phyloP scores from a whole-genome alignment of 257 asterid species.

The Leptodermis oblonga region DNA sequence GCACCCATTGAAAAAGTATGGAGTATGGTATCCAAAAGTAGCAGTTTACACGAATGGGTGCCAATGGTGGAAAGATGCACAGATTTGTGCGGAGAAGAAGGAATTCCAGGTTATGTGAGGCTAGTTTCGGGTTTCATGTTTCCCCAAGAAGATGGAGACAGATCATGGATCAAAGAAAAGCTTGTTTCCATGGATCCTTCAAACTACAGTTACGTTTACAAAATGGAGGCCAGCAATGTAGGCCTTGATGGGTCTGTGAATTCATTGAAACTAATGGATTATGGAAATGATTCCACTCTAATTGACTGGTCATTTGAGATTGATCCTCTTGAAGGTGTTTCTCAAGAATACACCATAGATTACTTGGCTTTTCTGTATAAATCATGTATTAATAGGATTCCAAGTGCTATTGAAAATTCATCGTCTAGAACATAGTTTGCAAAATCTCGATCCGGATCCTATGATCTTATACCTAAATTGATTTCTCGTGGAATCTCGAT shows the following conservation, averaged over 20 bases:
- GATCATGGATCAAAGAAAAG: conserved; percentile 73
- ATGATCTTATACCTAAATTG: too few relatives aligned
- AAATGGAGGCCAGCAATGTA: conserved; percentile 61
- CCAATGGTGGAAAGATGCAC: conserved; percentile 63
- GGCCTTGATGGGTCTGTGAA: conserved; percentile 63
- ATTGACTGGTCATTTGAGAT: conserved; percentile 59
- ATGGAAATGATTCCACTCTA: conserved; percentile 45
- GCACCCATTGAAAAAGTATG: conserved; percentile 48
- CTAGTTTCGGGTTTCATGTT: conserved; percentile 78
- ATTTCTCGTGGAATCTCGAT: too few relatives aligned
- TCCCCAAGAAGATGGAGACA: conserved; percentile 55
- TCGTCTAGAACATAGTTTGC: not conserved
- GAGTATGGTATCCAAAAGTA: conserved; percentile 44
- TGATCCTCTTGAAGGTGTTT: conserved; percentile 46
- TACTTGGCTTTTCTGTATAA: conserved; percentile 57
- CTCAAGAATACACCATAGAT: conserved; percentile 46
- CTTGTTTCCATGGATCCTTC: conserved; percentile 39
- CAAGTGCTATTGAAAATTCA: conserved; percentile 30
- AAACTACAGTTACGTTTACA: conserved; percentile 34
- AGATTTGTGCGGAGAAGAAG: conserved; percentile 45
- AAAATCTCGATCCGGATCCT: too few relatives aligned
- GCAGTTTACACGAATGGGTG: conserved; percentile 56
- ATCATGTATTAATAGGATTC: conserved; percentile 50
- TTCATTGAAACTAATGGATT: conserved; percentile 39
- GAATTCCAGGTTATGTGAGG: conserved; percentile 47